Percentiles rank a stretch among this genome's conserved stretches.
phyloP scores from a whole-genome alignment of 768 basidiomycete genomes.

The Suillus subluteus region DNA sequence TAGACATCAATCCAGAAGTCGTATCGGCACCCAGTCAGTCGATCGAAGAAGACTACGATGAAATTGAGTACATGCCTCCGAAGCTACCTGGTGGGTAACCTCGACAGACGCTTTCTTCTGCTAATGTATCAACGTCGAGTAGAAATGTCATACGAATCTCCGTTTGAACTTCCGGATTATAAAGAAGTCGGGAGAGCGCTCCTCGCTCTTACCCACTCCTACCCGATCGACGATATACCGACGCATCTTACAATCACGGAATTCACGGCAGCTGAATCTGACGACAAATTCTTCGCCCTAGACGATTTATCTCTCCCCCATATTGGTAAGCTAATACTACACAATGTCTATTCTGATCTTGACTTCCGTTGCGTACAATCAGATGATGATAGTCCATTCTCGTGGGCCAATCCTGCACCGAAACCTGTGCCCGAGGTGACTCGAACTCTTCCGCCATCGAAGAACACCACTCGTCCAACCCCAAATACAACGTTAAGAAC shows the following conservation, averaged over 20 bases:
- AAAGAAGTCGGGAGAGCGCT: conserved; percentile 42
- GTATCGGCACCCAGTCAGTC: conserved; percentile 28
- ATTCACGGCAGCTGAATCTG: conserved; percentile 24
- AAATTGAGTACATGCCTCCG: conserved; percentile 61
- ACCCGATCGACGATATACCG: conserved; percentile 37
- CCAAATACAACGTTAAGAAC: background rate
- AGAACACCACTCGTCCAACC: background rate
- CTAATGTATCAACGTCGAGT: conserved; percentile 5
- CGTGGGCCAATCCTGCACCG: conserved; percentile 15
- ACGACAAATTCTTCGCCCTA: conserved; percentile 25
- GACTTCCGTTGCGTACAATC: background rate
- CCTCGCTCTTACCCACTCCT: conserved; percentile 39
- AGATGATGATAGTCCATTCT: conserved; percentile 37
- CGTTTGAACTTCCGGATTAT: conserved; percentile 55
- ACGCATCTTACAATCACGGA: conserved; percentile 18
- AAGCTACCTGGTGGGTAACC: conserved; percentile 48
- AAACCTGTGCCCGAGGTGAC: background rate
- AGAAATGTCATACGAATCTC: conserved; percentile 49
- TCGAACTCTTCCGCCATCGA: background rate
- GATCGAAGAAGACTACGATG: conserved; percentile 41
- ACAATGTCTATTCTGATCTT: background rate
- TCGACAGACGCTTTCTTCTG: background rate
- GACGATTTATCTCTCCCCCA: conserved; percentile 23
- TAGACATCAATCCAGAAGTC: conserved; percentile 37
- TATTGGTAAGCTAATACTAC: conserved; percentile 25